Base-by-base conservation (phyloP, 352 stramenopile genomes). In the Pythium myriotylum region DNA sequence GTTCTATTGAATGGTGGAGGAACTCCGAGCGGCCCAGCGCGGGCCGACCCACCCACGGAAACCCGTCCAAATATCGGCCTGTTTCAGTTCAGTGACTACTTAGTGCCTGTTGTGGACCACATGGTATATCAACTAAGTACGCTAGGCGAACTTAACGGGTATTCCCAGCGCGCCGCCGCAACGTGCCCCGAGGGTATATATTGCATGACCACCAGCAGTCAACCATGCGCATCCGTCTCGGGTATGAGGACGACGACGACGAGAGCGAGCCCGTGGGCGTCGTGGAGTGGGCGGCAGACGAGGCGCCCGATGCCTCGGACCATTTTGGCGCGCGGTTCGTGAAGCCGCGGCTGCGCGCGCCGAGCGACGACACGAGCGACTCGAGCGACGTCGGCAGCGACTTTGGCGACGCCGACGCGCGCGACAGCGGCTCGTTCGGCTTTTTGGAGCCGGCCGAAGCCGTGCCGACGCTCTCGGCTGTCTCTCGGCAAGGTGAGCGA, bases 151-250 rank as follows among this genome's bases (percentile, higher is more conserved):
- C 62, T 63, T 70, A 66, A 51, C n/a, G 4, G 29, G 29, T 35
- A 35, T 35, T 35, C 10, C 10, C 29, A 35, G 29, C n/a, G 10
- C 29, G 5, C 29, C 29, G 29, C 29, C 29, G n/a, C n/a, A n/a
- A n/a, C n/a, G n/a, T n/a, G n/a, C n/a, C n/a, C n/a, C n/a, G n/a
- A n/a, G n/a, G n/a, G n/a, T n/a, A n/a, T n/a, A n/a, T n/a, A n/a
- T n/a, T 43, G 39, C 29, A 14, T 32, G 22, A 61, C 19, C 23
- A 51, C 3, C 17, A 19, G 5, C 20, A 2, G 6, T 12, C 22
- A 35, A 52, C 37, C 37, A 91, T 91, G 81, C 74, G 77, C 68
- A 77, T 91, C 61, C 67, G 70, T 42, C 63, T 82, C n/a, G 49
- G 45, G 13, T 45, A 58, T 33, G 62, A 65, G 14, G 73, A 70